These are phyloP conservation scores for Alternaria sp. DNA, from an alignment of 2,329 filamentous ascomycete species.

Conservation along the genomic window DNA sequence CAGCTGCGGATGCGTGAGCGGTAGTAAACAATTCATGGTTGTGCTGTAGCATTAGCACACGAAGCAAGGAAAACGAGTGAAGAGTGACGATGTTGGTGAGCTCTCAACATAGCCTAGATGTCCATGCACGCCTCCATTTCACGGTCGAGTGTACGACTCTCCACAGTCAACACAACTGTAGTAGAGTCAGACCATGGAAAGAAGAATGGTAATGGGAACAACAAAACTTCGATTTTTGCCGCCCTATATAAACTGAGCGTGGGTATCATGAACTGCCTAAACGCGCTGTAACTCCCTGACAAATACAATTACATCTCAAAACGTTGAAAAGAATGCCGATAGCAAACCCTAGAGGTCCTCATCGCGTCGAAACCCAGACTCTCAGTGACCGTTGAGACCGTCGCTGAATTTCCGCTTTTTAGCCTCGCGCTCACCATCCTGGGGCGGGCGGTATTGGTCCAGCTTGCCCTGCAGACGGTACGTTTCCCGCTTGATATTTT, in stretches of 20 bases:
- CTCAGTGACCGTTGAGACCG: conserved; percentile 7
- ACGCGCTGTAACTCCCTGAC: background rate
- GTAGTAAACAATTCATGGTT: too few species aligned
- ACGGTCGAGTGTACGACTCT: too few species aligned
- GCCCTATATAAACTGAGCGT: background rate
- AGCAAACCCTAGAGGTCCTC: background rate
- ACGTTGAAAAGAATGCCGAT: background rate
- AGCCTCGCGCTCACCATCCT: conserved; percentile 31
- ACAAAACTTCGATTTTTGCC: background rate
- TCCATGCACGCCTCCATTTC: too few species aligned
- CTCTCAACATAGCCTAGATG: too few species aligned
- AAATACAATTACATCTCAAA: background rate
- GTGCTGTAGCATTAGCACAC: too few species aligned
- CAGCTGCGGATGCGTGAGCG: too few species aligned
- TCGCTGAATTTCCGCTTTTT: conserved; percentile 45
- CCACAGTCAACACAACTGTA: too few species aligned
- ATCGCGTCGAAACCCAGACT: background rate
- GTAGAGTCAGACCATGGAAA: too few species aligned
- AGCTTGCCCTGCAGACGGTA: conserved; percentile 65
- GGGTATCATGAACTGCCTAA: background rate
- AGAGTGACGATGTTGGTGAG: too few species aligned
- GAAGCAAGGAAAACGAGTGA: too few species aligned
- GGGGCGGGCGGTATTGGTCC: conserved; percentile 21
- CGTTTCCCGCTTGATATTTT: conserved; percentile 78
- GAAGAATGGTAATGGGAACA: background rate